Conservation (phyloP, 2,329 filamentous ascomycete species). For the Fusarium sp. region DNA sequence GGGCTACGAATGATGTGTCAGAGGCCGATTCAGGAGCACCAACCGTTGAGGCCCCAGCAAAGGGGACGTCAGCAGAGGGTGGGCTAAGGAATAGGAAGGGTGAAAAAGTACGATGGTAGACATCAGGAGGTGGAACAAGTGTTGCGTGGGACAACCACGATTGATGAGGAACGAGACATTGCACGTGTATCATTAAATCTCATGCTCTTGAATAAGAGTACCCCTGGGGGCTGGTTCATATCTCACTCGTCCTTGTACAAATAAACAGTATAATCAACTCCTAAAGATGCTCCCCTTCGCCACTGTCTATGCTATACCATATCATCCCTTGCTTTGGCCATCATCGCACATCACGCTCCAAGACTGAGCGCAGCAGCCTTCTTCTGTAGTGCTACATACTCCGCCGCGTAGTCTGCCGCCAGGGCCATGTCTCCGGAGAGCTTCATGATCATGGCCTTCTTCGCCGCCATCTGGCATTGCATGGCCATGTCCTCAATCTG, state of each 20-base stretch:
- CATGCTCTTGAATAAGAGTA: slow-evolving; percentile 5
- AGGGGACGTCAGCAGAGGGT: slow-evolving; percentile 39
- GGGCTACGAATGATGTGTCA: slow-evolving; percentile 79
- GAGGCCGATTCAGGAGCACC: slow-evolving; percentile 44
- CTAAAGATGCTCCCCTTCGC: background rate
- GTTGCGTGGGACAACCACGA: background rate
- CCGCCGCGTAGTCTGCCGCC: slow-evolving; percentile 75
- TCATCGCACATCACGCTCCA: slow-evolving; percentile 27
- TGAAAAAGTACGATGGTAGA: slow-evolving; percentile 53
- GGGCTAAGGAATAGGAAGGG: slow-evolving; percentile 54
- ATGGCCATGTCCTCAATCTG: slow-evolving; percentile 73
- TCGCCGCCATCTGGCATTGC: slow-evolving; percentile 83
- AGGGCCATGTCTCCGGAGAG: slow-evolving; percentile 72
- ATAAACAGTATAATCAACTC: slow-evolving; percentile 24
- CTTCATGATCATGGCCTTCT: slow-evolving; percentile 83
- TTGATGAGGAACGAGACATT: slow-evolving; percentile 2
- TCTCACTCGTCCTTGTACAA: slow-evolving; percentile 25
- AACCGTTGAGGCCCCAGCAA: slow-evolving; percentile 25
- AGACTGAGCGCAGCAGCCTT: slow-evolving; percentile 47
- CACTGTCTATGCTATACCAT: background rate
- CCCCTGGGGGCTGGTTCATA: background rate
- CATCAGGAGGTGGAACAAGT: background rate
- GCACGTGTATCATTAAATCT: slow-evolving; percentile 12
- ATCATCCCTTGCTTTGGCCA: background rate
- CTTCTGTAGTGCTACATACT: slow-evolving; percentile 70